Conservation (phyloP, 768 basidiomycete genomes). For the Boletellus emodensis region DNA sequence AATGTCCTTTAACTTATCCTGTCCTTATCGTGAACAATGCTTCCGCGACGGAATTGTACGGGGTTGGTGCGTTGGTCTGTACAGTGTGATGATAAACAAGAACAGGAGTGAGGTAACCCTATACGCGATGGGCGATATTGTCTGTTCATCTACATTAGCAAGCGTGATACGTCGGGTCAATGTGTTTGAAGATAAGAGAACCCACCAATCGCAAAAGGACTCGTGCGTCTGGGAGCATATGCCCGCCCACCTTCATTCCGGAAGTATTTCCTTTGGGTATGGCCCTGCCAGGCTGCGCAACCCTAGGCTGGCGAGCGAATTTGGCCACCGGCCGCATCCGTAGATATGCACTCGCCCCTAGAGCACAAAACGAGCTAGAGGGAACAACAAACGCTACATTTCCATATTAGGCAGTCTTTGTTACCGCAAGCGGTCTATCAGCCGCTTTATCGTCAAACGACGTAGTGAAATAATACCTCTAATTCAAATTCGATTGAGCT, state of each 20-base stretch:
- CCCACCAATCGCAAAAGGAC: constrained; percentile 26
- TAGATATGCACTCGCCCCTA: not conserved
- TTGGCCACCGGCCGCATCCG: constrained; percentile 17
- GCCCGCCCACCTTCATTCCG: constrained; percentile 13
- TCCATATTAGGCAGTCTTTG: not conserved
- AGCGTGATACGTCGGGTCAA: constrained; percentile 1
- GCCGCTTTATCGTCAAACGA: constrained; percentile 6
- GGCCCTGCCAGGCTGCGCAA: not conserved
- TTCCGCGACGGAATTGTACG: not conserved
- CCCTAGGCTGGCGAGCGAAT: constrained; percentile 9
- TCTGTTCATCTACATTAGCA: not conserved
- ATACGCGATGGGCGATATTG: not conserved
- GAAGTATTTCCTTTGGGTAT: constrained; percentile 8
- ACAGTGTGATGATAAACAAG: not conserved
- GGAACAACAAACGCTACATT: not conserved
- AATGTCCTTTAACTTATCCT: constrained; percentile 13
- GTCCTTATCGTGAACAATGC: constrained; percentile 21
- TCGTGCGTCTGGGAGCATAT: constrained; percentile 6
- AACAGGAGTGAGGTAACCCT: constrained; percentile 1
- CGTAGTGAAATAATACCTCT: not conserved
- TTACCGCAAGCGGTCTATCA: constrained; percentile 1
- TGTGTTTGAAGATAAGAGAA: constrained; percentile 6
- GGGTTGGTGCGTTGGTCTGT: not conserved
- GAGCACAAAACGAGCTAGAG: not conserved
- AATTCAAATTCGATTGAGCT: not conserved